Evolutionary conservation across 148 eudicot species (phyloP), one percentile per base, ranked within the genome.

Genomic region (Silene conica): DNA sequence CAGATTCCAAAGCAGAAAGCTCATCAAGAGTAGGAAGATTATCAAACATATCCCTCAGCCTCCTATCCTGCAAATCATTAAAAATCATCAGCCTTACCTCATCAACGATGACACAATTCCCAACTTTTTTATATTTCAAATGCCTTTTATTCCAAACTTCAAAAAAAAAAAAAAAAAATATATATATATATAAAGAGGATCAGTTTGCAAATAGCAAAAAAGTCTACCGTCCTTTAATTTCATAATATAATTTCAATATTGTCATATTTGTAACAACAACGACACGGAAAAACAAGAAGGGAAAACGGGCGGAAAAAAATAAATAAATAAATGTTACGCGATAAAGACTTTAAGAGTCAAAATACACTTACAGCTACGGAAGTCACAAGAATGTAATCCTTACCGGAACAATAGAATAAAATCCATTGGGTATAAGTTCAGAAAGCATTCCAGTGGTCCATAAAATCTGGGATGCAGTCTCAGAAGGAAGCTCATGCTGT

Each of bases 371-470:
- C 4, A 31, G 34, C 34, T 31, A 31, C 2, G 3, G 34, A 48
- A 48, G 52, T 10, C 14, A 13, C 14, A 13, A 48, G 14, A 48
- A 48, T 13, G 38, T 50, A 48, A 46, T 67, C 52, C 97, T 92
- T 82, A 95, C 97, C 70, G 90, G 96, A 73, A 84, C 82, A 81
- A 90, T 79, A 52, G 90, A 95, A 83, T 88, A 95, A 89, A 95
- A 95, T 57, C 99, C 99, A 86, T 95, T 81, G 45, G 97, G 92
- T 68, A 95, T 90, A 22, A 90, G 89, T 77, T 87, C 90, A 70
- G 96, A 90, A 70, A 95, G 96, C 74, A 83, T 82, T 78, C 96
- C 96, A 67, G 94, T 92, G 76, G 82, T 86, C 99, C 97, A 92
- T 19, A 95, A 88, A 80, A 87, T 86, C 78, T 86, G 88, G 46